A percentile compares a stretch with the other conserved stretches of the same genome.
These are phyloP conservation scores for Anacardium occidentale DNA, from an alignment of 345 rosid species.

Conservation along the genomic window DNA sequence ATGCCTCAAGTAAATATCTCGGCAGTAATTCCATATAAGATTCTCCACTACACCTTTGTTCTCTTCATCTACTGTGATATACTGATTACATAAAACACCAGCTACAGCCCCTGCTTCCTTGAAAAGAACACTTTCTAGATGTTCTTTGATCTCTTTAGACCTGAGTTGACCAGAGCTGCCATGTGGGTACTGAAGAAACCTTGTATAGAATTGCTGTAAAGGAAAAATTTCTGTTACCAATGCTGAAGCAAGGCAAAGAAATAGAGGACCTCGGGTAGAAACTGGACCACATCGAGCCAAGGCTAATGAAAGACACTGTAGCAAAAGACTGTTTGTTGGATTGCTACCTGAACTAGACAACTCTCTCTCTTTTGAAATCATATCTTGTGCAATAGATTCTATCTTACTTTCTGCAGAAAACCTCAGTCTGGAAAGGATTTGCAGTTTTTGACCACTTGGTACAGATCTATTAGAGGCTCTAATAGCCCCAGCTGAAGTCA, in stretches of 20 bases:
- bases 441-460: conserved; percentile 36
- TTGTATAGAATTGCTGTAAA: conserved; percentile 42
- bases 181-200: conserved; percentile 34
- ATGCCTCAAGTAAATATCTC: conserved; percentile 67
- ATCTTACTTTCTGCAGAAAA: conserved; percentile 55
- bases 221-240: conserved; percentile 75
- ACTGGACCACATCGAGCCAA: conserved; percentile 73
- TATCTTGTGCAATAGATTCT: conserved; percentile 42
- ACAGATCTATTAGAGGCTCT: conserved; percentile 55
- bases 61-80: conserved; percentile 59
- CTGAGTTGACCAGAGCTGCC: conserved; percentile 29
- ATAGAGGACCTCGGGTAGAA: conserved; percentile 50
- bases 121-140: conserved; percentile 52
- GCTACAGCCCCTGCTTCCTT: conserved; percentile 80
- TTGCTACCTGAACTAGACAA: conserved; percentile 25
- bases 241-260: conserved; percentile 64
- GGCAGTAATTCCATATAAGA: conserved; percentile 75
- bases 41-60: conserved; percentile 59
- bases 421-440: conserved; percentile 47
- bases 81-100: conserved; percentile 77
- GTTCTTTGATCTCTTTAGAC: conserved; percentile 46
- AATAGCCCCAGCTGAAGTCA: conserved; percentile 76
- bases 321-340: conserved; percentile 36
- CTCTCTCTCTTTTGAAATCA: conserved; percentile 41
- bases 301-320: conserved; percentile 66